Percentiles rank a stretch among this genome's conserved stretches.
Evolutionary conservation across 2,329 filamentous ascomycete species (phyloP).

Genomic region (Aspergillus jensenii): DNA sequence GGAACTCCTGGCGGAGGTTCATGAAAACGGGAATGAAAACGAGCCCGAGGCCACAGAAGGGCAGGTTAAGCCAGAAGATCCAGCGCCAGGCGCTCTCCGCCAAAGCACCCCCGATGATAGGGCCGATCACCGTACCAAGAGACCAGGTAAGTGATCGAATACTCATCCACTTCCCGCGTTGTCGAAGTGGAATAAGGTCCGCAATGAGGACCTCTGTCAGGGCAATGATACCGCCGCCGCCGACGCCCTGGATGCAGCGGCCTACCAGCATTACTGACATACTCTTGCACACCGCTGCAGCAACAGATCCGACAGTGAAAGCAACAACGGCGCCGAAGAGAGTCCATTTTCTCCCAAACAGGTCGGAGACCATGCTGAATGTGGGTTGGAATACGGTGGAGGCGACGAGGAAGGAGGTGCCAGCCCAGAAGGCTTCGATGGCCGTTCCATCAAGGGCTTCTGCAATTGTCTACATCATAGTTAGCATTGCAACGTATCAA

Average conservation of each 20-base stretch:
- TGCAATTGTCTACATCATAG: too few relatives aligned
- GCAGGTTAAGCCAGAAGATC: too few relatives aligned
- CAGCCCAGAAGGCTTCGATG: too few relatives aligned
- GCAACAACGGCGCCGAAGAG: neutral
- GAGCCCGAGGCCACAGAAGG: too few relatives aligned
- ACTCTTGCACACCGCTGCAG: neutral
- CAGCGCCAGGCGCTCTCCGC: neutral
- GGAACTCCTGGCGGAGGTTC: too few relatives aligned
- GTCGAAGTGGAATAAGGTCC: neutral
- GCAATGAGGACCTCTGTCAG: neutral
- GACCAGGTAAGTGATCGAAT: neutral
- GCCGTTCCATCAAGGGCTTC: too few relatives aligned
- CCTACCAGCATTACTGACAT: neutral
- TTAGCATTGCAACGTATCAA: too few relatives aligned
- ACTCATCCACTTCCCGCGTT: conserved; percentile 5
- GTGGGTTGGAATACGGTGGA: too few relatives aligned
- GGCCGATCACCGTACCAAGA: neutral
- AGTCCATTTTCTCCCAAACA: neutral
- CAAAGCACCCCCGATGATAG: neutral
- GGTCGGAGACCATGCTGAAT: too few relatives aligned
- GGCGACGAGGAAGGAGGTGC: too few relatives aligned
- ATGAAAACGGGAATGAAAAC: too few relatives aligned
- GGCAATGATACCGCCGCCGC: neutral
- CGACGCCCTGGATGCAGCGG: neutral
- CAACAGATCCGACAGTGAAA: neutral